Evolutionary conservation across 83 land plant species (phyloP).

Genomic region (Isoetes engelmannii): DNA sequence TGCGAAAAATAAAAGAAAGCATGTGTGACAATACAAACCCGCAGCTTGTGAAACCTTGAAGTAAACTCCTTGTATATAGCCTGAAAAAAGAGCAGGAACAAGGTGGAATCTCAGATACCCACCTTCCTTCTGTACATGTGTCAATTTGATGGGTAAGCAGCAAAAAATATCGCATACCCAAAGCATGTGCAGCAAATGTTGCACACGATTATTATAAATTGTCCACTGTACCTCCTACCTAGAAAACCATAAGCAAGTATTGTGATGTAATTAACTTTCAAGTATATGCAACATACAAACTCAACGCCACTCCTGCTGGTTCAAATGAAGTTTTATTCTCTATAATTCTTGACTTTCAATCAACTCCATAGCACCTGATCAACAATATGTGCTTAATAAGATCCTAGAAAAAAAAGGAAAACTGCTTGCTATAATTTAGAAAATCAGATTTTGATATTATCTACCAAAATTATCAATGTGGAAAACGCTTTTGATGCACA

Average conservation of each 20-base stretch:
- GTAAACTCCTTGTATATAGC: slow-evolving; percentile 63
- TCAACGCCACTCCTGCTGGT: slow-evolving; percentile 88
- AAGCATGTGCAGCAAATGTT: slow-evolving; percentile 74
- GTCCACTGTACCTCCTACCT: slow-evolving; percentile 93
- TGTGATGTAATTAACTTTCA: too few relatives aligned
- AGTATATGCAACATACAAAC: slow-evolving; percentile 9
- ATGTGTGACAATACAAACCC: slow-evolving; percentile 36
- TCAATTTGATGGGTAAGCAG: slow-evolving; percentile 92
- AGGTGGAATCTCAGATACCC: background rate
- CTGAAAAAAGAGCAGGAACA: background rate
- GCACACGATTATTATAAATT: slow-evolving; percentile 87
- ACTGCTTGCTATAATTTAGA: too few relatives aligned
- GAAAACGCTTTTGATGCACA: slow-evolving; percentile 92
- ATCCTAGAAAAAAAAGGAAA: too few relatives aligned
- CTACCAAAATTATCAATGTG: slow-evolving; percentile 35
- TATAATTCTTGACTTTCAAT: slow-evolving; percentile 84
- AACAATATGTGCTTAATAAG: background rate
- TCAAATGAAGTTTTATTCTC: slow-evolving; percentile 75
- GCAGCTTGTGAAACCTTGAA: slow-evolving; percentile 70
- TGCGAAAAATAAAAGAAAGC: too few relatives aligned
- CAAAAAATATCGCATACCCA: slow-evolving; percentile 57
- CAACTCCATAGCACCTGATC: slow-evolving; percentile 86
- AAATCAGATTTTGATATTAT: too few relatives aligned
- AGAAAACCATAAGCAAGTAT: too few relatives aligned
- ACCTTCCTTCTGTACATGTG: slow-evolving; percentile 99